Evolutionary conservation across 1,139 yeast genomes (phyloP).

Genomic region (Debaryomyces psychrophilus): DNA sequence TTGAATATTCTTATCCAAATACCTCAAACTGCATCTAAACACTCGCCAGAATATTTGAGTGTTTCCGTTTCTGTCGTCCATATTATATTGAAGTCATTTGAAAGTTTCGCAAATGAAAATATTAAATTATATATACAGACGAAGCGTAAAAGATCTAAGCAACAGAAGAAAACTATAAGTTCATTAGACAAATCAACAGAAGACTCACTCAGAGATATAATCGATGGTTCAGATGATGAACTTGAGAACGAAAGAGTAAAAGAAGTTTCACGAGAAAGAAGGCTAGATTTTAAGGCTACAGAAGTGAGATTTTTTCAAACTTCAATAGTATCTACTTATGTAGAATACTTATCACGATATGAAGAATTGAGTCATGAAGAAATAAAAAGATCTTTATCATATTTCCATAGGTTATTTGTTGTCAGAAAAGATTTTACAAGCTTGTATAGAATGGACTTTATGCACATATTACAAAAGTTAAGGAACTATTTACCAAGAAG

Average conservation of each 20-base stretch:
- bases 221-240: slow-evolving; percentile 49
- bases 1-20: slow-evolving; percentile 59
- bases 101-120: slow-evolving; percentile 65
- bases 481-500: slow-evolving; percentile 35
- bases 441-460: slow-evolving; percentile 74
- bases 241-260: slow-evolving; percentile 45
- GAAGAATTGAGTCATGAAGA: slow-evolving; percentile 64
- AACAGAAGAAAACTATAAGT: slow-evolving; percentile 24
- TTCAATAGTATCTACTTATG: slow-evolving; percentile 52
- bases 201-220: slow-evolving; percentile 34
- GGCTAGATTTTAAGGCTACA: slow-evolving; percentile 50
- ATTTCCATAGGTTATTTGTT: slow-evolving; percentile 73
- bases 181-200: slow-evolving; percentile 33
- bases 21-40: slow-evolving; percentile 67
- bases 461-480: slow-evolving; percentile 44
- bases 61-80: slow-evolving; percentile 70
- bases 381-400: slow-evolving; percentile 66
- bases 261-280: slow-evolving; percentile 49
- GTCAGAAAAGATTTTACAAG: slow-evolving; percentile 60
- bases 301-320: slow-evolving; percentile 47
- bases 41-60: slow-evolving; percentile 64
- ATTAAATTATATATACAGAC: slow-evolving; percentile 58
- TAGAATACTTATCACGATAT: slow-evolving; percentile 54
- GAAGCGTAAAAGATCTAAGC: slow-evolving; percentile 39
- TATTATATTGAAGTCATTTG: slow-evolving; percentile 67